Conservation (phyloP, 202 grass and related monocot species). For the Zizania palustris region DNA sequence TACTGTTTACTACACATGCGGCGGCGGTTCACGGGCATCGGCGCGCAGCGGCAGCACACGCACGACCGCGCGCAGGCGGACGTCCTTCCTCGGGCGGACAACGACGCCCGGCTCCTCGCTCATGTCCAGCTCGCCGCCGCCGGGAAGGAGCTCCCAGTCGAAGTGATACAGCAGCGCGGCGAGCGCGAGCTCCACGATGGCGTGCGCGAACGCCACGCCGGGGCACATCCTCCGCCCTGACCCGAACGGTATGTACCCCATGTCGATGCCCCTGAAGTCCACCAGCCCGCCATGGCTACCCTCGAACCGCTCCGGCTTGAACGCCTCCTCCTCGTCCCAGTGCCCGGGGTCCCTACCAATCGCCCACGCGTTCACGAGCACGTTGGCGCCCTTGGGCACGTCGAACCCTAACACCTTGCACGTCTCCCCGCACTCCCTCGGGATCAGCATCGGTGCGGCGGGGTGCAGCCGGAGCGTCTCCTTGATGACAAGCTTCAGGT, state of each 20-base stretch:
- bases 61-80: neutral
- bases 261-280: neutral
- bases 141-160: slow-evolving; percentile 22
- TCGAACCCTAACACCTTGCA: slow-evolving; percentile 41
- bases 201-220: neutral
- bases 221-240: slow-evolving; percentile 39
- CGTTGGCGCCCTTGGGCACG: slow-evolving; percentile 22
- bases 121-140: slow-evolving; percentile 39
- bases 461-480: slow-evolving; percentile 63
- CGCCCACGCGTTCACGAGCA: slow-evolving; percentile 55
- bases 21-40: neutral
- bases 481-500: slow-evolving; percentile 49
- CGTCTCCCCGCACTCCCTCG: slow-evolving; percentile 28
- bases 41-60: neutral
- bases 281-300: neutral
- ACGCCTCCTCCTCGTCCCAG: slow-evolving; percentile 24
- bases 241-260: slow-evolving; percentile 41
- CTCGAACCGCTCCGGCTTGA: slow-evolving; percentile 21
- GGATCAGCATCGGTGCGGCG: slow-evolving; percentile 27
- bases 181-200: neutral
- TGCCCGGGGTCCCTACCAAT: slow-evolving; percentile 15
- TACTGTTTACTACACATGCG: no score
- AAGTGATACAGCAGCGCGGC: slow-evolving; percentile 46
- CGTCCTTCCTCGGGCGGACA: neutral
- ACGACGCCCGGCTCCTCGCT: slow-evolving; percentile 12